Percentiles rank a stretch among this genome's conserved stretches.
Conservation (phyloP, 2,329 filamentous ascomycete species). For the Fusarium sp. region DNA sequence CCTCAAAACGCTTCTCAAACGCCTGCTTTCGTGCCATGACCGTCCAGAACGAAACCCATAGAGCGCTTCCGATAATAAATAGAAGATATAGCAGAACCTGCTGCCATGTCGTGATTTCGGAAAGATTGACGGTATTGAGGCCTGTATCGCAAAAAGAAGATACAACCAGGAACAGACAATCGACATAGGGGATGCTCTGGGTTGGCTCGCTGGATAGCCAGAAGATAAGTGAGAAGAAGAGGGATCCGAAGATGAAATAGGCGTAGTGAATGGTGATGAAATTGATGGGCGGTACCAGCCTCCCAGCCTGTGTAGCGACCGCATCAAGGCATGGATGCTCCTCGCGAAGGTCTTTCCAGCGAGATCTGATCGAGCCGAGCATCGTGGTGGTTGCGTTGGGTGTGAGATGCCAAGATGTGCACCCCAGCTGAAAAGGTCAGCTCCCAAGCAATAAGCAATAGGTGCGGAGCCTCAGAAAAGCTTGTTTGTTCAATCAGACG, state of each 20-base stretch:
- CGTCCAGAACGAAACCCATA: slow-evolving; percentile 75
- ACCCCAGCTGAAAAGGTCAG: slow-evolving; percentile 19
- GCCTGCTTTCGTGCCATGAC: slow-evolving; percentile 69
- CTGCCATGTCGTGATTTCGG: slow-evolving; percentile 73
- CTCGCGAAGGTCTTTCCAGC: slow-evolving; percentile 40
- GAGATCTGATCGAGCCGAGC: slow-evolving; percentile 32
- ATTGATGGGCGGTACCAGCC: slow-evolving; percentile 60
- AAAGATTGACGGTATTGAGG: slow-evolving; percentile 75
- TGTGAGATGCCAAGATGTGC: slow-evolving; percentile 23
- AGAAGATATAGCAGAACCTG: slow-evolving; percentile 73
- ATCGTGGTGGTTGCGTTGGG: slow-evolving; percentile 26
- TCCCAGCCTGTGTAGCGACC: not conserved
- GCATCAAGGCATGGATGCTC: slow-evolving; percentile 35
- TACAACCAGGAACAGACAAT: slow-evolving; percentile 74
- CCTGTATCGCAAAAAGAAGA: slow-evolving; percentile 76
- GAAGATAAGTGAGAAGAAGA: slow-evolving; percentile 70
- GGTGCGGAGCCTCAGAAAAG: slow-evolving; percentile 16
- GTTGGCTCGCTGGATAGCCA: slow-evolving; percentile 66
- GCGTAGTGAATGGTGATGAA: slow-evolving; percentile 75
- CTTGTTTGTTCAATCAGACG: not conserved
- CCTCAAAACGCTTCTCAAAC: slow-evolving; percentile 71
- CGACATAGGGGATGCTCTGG: slow-evolving; percentile 67
- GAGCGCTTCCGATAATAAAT: slow-evolving; percentile 73
- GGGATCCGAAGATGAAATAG: slow-evolving; percentile 70
- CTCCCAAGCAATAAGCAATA: slow-evolving; percentile 16